Base-by-base conservation (phyloP, 2,329 filamentous ascomycete genomes). In the Clarireedia homoeocarpa region DNA sequence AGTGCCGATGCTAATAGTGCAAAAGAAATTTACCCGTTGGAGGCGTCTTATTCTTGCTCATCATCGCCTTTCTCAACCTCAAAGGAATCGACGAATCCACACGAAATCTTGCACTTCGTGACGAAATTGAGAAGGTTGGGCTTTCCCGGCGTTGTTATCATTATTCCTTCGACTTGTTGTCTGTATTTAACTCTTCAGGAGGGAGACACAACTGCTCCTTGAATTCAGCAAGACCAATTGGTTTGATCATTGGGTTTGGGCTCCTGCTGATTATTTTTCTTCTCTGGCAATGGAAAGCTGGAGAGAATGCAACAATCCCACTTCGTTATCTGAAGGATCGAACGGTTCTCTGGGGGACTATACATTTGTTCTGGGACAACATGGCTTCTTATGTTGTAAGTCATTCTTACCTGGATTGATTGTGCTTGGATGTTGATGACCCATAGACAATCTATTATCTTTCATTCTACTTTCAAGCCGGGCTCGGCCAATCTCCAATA, bases 21-120 rank as follows among this genome's bases (percentile, higher is more conserved):
- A 45, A 45, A 4, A 65, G 61, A 59, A 75, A 74, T 48, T 62
- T 75, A 20, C 73, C 69, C 14, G 73, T 45, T 12, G 60, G 60
- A 5, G 53, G 30, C n/a, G 10, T 60, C 7, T 45, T 44, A 1
- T 14, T 59, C n/a, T 2, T 57, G n/a, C 20, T 57, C 4, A 42
- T 62, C 23, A 48, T 36, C 50, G 6, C 53, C 4, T 54, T 60
- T 15, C 50, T 57, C 12, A 39, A 36, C 30, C 17, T 48, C n/a
- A 27, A 17, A 15, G 39, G 39, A 42, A n/a, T 42, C 39, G 40
- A 51, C 23, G 14, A 23, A 24, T 23, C 34, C 49, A 47, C 20
- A 47, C 20, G 45, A 14, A 42, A 42, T 12, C 30, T 36, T 45
- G 20, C 53, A 17, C 17, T n/a, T 49, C 38, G 36, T n/a, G 26